Conservation (phyloP, 2,329 filamentous ascomycete genomes). For the Cladosporium sp. region DNA sequence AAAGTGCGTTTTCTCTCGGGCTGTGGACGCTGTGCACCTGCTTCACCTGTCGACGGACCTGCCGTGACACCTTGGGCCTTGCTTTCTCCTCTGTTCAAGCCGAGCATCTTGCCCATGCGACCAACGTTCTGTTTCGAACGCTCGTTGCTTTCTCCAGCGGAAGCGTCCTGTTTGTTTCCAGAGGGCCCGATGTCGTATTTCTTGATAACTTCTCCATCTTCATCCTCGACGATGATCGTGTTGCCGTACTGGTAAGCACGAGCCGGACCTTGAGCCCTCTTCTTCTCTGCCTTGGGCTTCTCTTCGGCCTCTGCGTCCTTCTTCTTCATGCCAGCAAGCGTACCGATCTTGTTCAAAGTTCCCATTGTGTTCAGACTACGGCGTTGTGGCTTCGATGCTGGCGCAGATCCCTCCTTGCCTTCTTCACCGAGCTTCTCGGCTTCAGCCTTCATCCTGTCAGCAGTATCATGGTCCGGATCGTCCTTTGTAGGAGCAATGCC, state of each 20-base stretch:
- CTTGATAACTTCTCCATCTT: slow-evolving; percentile 81
- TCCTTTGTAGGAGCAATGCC: slow-evolving; percentile 47
- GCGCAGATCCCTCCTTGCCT: slow-evolving; percentile 53
- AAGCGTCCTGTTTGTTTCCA: slow-evolving; percentile 14
- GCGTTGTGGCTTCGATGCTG: slow-evolving; percentile 37
- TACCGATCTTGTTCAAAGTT: slow-evolving; percentile 32
- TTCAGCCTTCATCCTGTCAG: slow-evolving; percentile 30
- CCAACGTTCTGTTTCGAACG: slow-evolving; percentile 41
- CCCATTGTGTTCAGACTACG: slow-evolving; percentile 40
- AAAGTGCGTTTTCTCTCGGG: slow-evolving; percentile 6
- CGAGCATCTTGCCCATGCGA: slow-evolving; percentile 53
- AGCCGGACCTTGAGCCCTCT: slow-evolving; percentile 65
- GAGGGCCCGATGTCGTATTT: slow-evolving; percentile 63
- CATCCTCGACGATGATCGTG: slow-evolving; percentile 85
- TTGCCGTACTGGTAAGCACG: slow-evolving; percentile 82
- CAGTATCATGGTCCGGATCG: slow-evolving; percentile 40
- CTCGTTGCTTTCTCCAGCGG: background rate
- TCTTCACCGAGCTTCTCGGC: slow-evolving; percentile 58
- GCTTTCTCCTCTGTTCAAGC: slow-evolving; percentile 31
- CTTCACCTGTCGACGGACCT: slow-evolving; percentile 5
- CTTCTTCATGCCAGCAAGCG: slow-evolving; percentile 19
- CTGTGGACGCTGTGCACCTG: background rate
- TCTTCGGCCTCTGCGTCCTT: slow-evolving; percentile 22
- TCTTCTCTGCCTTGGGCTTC: slow-evolving; percentile 34
- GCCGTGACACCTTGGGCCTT: slow-evolving; percentile 21